These are phyloP conservation scores for Jackrogersella minutella DNA, from an alignment of 495 filamentous ascomycete species.

Conservation along the genomic window DNA sequence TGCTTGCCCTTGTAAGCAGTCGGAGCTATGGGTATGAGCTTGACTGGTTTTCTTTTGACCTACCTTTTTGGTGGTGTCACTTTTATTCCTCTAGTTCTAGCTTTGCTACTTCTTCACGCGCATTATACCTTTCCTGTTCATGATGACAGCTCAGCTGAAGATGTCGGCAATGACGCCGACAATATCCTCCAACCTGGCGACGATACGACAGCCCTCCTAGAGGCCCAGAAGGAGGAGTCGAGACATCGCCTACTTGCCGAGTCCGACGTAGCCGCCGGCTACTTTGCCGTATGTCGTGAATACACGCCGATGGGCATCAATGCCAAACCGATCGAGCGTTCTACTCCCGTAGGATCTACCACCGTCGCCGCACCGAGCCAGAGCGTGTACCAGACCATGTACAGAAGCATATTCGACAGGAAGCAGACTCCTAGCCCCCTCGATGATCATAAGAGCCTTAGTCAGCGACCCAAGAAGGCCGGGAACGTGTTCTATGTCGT, in stretches of 20 bases:
- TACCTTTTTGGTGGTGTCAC: conserved; percentile 93
- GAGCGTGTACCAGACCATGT: conserved; percentile 98
- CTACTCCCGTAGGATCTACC: conserved; percentile 77
- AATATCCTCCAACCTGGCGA: conserved; percentile 59
- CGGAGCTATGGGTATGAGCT: conserved; percentile 63
- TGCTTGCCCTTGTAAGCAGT: conserved; percentile 31
- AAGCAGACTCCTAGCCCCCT: conserved; percentile 63
- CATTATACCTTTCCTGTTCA: conserved; percentile 71
- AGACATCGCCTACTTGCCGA: conserved; percentile 60
- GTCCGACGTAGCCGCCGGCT: conserved; percentile 87
- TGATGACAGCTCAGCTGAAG: conserved; percentile 41
- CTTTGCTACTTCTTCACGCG: conserved; percentile 69
- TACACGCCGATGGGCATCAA: conserved; percentile 90
- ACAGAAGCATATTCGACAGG: conserved; percentile 92
- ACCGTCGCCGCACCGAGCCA: conserved; percentile 76
- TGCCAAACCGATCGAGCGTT: conserved; percentile 88
- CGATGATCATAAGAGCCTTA: conserved; percentile 54
- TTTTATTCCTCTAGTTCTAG: conserved; percentile 79
- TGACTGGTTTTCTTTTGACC: conserved; percentile 72
- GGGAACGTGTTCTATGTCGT: conserved; percentile 96
- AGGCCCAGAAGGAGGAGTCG: conserved; percentile 53
- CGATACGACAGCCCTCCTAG: conserved; percentile 55
- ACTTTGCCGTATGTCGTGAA: conserved; percentile 94
- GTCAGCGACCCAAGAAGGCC: conserved; percentile 73
- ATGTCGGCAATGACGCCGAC: conserved; percentile 41